Conservation (phyloP, 163 green algal species). For the Chlamydomonas reinhardtii region DNA sequence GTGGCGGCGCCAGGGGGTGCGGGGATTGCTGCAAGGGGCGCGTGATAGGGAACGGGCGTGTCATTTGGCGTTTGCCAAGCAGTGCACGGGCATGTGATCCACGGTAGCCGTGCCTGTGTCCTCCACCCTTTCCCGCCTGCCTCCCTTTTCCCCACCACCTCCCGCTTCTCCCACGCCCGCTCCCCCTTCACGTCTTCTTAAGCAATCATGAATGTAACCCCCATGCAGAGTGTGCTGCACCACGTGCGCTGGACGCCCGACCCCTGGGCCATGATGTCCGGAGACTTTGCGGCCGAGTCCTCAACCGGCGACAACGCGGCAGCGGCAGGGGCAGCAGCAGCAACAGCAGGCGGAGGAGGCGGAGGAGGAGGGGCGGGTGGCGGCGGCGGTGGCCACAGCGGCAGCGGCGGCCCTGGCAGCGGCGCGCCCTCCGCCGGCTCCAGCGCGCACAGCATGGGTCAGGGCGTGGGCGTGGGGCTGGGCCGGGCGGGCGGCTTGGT, state of each 20-base stretch:
- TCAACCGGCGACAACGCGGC: neutral
- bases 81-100: too few relatives aligned
- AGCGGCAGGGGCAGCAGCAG: neutral
- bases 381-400: neutral
- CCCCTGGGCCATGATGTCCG: constrained; percentile 66
- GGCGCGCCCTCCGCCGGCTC: neutral
- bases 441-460: neutral
- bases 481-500: neutral
- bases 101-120: too few relatives aligned
- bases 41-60: neutral
- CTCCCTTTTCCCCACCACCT: too few relatives aligned
- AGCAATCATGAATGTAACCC: too few relatives aligned
- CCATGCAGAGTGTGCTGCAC: constrained; percentile 66
- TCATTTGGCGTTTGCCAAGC: too few relatives aligned
- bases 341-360: neutral
- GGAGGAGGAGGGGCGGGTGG: neutral
- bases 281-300: constrained; percentile 1
- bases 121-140: too few relatives aligned
- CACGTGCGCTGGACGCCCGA: constrained; percentile 75
- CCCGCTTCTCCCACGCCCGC: too few relatives aligned
- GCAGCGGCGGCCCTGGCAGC: neutral
- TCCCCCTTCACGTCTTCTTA: too few relatives aligned
- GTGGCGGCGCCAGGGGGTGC: neutral
- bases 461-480: neutral
- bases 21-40: too few relatives aligned